phyloP scores from a whole-genome alignment of 257 asterid genomes.

The Fraxinus anomala region DNA sequence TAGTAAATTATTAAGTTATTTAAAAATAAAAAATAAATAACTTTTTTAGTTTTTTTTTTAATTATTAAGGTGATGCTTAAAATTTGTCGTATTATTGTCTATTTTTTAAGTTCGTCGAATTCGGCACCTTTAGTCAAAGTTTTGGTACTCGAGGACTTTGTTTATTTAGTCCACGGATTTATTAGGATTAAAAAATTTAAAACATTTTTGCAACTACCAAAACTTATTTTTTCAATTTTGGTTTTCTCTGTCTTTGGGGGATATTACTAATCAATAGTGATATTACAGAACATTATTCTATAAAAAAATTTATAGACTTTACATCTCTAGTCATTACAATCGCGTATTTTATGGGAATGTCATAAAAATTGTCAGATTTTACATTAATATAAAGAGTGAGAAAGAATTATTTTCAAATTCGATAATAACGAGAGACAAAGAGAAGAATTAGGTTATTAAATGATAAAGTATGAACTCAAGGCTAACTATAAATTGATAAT shows the following conservation, averaged over 20 bases:
- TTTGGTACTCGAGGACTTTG: constrained; percentile 43
- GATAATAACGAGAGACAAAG: no score
- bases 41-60: background rate
- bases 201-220: background rate
- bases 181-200: background rate
- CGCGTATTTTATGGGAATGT: background rate
- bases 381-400: no score
- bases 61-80: background rate
- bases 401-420: no score
- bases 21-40: background rate
- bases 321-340: background rate
- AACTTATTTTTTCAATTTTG: background rate
- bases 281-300: no score
- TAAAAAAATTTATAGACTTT: background rate
- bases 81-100: background rate
- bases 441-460: no score
- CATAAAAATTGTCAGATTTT: no score
- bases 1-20: background rate
- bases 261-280: background rate
- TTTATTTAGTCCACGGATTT: background rate
- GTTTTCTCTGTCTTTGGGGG: background rate
- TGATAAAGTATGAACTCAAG: no score
- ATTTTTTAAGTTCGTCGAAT: constrained; percentile 31
- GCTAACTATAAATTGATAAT: no score
- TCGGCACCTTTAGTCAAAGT: constrained; percentile 38